Evolutionary conservation across 202 grass and related monocot species (phyloP).

Genomic region (Schoenoplectus tabernaemontani): DNA sequence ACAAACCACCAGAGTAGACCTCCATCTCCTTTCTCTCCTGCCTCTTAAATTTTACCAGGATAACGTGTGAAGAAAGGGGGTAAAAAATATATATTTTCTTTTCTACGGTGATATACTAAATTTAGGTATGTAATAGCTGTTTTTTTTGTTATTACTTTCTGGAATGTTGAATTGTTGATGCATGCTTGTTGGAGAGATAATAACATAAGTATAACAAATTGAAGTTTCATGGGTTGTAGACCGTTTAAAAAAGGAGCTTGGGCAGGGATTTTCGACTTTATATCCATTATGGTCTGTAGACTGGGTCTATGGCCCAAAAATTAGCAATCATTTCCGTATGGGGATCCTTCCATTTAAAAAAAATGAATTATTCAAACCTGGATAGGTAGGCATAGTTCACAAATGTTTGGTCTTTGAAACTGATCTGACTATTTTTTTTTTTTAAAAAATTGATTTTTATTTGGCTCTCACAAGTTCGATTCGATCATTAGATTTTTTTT

Average conservation of each 20-base stretch:
- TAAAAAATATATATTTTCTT: neutral
- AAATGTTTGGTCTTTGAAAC: no score
- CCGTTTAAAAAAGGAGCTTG: neutral
- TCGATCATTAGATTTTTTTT: no score
- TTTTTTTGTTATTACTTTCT: neutral
- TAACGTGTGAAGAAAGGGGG: neutral
- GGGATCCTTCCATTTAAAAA: neutral
- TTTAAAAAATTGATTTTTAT: no score
- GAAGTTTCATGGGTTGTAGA: neutral
- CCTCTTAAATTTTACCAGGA: neutral
- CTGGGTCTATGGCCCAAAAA: neutral
- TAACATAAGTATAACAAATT: neutral
- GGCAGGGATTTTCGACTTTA: neutral
- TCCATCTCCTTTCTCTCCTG: slow-evolving; percentile 10
- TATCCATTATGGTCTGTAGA: neutral
- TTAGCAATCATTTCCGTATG: no score
- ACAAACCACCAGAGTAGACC: slow-evolving; percentile 25
- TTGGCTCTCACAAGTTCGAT: no score
- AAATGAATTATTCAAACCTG: no score
- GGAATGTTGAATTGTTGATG: neutral
- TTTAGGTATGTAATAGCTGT: slow-evolving; percentile 6
- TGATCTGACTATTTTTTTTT: no score
- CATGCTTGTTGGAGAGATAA: neutral
- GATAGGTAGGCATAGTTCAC: no score
- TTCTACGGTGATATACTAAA: neutral